Evolutionary conservation across 805 yeast species (phyloP), one percentile per base, ranked within the genome.

Genomic region (Jamesozyma piceae): DNA sequence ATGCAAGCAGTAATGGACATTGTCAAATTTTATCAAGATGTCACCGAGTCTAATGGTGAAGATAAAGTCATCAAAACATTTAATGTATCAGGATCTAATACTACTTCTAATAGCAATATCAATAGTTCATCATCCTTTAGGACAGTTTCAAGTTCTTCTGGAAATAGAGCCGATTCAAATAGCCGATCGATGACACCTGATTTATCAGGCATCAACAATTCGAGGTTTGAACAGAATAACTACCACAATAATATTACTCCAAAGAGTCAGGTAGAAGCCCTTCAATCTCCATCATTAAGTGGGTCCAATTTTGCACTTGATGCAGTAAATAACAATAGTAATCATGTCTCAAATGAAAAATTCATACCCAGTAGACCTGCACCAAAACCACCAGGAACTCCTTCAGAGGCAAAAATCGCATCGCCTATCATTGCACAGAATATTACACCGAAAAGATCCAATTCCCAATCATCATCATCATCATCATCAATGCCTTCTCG

Each of bases 1-100:
- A 96, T 97, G 2, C 89, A 86, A 61, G 96, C 95, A 1, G 95
- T 92, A 4, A 82, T 82, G 72, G 95, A 87, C 55, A 88, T 85
- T 46, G 87, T 87, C 22, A 87, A 85, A 35, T 87, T 87, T 58
- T 87, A 87, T 62, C 85, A 80, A 54, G 82, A 79, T 50, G 71
- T 66, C 22, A 65, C 73, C 0, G 69, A 68, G 35, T 46, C 59
- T 2, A 66, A 61, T 38, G 67, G 67, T 4, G 69, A 68, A 32
- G 69, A 66, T 26, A 66, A 65, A 43, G 64, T 62, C 4, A 64
- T 67, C 49, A 65, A 65, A 46, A 67, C 69, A 35, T 67, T 65
- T 41, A 59, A 63, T 30, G 54, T 52, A 2, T 41, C 18, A 5
- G 20, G 14, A 13, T 19, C 45, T 6, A 35, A 31, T 17, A 35